Percentiles rank a stretch among this genome's conserved stretches.
Evolutionary conservation across 2,329 filamentous ascomycete species (phyloP).

Genomic region (Cytospora paraplurivora): DNA sequence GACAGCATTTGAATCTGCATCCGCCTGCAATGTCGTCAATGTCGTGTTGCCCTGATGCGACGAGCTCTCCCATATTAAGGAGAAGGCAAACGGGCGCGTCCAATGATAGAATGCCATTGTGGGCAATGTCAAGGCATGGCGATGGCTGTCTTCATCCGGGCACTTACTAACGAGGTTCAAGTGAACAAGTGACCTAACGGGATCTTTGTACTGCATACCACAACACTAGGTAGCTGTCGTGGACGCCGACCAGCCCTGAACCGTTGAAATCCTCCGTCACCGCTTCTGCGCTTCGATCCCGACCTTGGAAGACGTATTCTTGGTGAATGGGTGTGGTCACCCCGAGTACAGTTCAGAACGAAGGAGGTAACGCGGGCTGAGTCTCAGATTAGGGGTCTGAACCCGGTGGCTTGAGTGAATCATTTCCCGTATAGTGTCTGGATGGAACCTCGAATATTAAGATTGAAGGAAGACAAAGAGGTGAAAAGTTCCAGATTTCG

Average conservation of each 20-base stretch:
- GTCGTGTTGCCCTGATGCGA: slow-evolving; percentile 30
- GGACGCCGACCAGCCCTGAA: slow-evolving; percentile 7
- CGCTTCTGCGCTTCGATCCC: slow-evolving; percentile 9
- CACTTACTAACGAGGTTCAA: slow-evolving; percentile 13
- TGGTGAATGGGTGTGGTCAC: neutral
- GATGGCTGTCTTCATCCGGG: neutral
- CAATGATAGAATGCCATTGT: slow-evolving; percentile 25
- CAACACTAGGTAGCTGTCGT: neutral
- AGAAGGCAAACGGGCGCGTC: slow-evolving; percentile 30
- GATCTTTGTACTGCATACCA: neutral
- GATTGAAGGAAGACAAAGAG: neutral
- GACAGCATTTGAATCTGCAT: slow-evolving; percentile 33
- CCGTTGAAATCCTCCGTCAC: slow-evolving; percentile 10
- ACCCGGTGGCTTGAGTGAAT: neutral
- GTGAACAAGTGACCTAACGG: slow-evolving; percentile 4
- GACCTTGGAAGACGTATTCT: slow-evolving; percentile 6
- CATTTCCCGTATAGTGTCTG: neutral
- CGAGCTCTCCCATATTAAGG: slow-evolving; percentile 15
- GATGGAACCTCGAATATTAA: neutral
- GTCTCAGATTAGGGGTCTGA: neutral
- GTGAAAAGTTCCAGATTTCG: neutral
- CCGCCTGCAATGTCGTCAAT: slow-evolving; percentile 31
- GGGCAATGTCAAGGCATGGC: slow-evolving; percentile 22
- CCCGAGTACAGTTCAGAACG: slow-evolving; percentile 6
- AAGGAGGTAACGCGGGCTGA: neutral